Evolutionary conservation across 176 grass and related monocot genomes (phyloP).

Genomic region (Stipa capillata): DNA sequence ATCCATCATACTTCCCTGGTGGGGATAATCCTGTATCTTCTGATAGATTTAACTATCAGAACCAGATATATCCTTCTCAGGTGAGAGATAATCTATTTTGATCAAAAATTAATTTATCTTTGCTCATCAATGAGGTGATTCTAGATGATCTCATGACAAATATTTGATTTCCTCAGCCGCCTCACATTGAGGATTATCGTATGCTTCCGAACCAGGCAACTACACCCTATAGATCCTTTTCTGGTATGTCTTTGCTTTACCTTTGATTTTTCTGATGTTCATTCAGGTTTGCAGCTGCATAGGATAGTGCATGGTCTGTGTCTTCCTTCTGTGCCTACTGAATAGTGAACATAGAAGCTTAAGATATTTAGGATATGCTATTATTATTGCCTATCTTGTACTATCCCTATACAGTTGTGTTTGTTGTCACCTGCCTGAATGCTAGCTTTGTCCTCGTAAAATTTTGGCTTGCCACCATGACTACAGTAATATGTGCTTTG

Average conservation of each 20-base stretch:
- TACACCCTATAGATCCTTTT: conserved; percentile 42
- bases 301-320: neutral
- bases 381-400: neutral
- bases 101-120: neutral
- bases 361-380: neutral
- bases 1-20: conserved; percentile 31
- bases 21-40: conserved; percentile 42
- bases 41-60: conserved; percentile 42
- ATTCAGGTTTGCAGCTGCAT: neutral
- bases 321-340: neutral
- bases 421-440: conserved; percentile 11
- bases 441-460: neutral
- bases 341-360: neutral
- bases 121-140: neutral
- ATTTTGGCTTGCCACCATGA: neutral
- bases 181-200: conserved; percentile 42
- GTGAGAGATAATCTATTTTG: conserved; percentile 25
- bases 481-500: neutral
- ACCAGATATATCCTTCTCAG: conserved; percentile 53
- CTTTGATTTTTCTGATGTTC: conserved; percentile 15
- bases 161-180: conserved; percentile 39
- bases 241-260: conserved; percentile 47
- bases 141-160: neutral
- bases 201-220: conserved; percentile 34
- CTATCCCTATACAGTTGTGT: neutral